Evolutionary conservation across 108 stramenopile species (phyloP), one percentile per base, ranked within the genome.

Genomic region (Parietichytrium sp.): DNA sequence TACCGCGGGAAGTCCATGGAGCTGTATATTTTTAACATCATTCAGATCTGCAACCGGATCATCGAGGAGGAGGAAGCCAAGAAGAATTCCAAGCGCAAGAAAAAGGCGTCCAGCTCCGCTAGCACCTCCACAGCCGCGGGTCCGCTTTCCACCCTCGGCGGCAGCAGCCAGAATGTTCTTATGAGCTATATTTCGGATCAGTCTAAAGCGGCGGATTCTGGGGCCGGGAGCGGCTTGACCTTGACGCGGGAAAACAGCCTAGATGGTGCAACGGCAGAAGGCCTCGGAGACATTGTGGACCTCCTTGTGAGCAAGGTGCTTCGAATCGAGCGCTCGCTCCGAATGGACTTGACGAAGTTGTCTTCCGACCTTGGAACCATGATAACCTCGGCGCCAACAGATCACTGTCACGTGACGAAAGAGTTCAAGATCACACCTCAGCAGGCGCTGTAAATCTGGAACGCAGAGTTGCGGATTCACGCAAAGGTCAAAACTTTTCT

Each of bases 71-170:
- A 45, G 20, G 53, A 80, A 51, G 51, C 36, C n/a, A n/a, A n/a
- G n/a, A n/a, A n/a, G n/a, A n/a, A n/a, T n/a, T n/a, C n/a, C 79
- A 54, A 80, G 52, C 52, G 51, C 13, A 54, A 54, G 51, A 72
- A 45, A 38, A 72, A 72, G 61, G 18, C 61, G n/a, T n/a, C n/a
- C n/a, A n/a, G n/a, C n/a, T n/a, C n/a, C n/a, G n/a, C n/a, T n/a
- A n/a, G n/a, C n/a, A n/a, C n/a, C n/a, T n/a, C n/a, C n/a, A n/a
- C n/a, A n/a, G n/a, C n/a, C n/a, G n/a, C n/a, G n/a, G n/a, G n/a
- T n/a, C n/a, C n/a, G n/a, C n/a, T n/a, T n/a, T n/a, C n/a, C n/a
- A n/a, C n/a, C n/a, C n/a, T n/a, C n/a, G n/a, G n/a, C n/a, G n/a
- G n/a, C n/a, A n/a, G n/a, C n/a, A n/a, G n/a, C n/a, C n/a, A n/a